Evolutionary conservation across 495 filamentous ascomycete species (phyloP), one percentile per base, ranked within the genome.

Genomic region (Penicillium alfredii): DNA sequence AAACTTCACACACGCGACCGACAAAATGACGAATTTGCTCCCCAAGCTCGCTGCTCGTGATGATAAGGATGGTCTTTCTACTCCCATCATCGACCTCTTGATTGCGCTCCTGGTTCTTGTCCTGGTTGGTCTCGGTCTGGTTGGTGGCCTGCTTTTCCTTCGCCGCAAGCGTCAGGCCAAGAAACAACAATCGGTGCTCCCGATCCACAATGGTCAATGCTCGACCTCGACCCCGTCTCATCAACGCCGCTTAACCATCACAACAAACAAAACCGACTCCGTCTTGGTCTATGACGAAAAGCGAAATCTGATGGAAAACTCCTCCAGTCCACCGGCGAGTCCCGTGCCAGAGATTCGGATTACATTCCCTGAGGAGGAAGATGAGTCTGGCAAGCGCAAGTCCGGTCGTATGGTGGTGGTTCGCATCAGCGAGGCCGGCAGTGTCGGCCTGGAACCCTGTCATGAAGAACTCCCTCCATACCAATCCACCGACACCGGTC

Each of bases 281-380:
- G 71, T 86, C 39, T 67, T 82, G 33, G 75, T 90, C 40, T 82
- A 82, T 53, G 79, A 82, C 47, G 83, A 87, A 58, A 76, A 85
- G 59, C 68, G 71, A 42, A 72, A 76, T 35, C 75, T 93, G 47
- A 77, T 92, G 42, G 72, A 78, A 27, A 81, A 81, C 58, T 83
- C 85, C 14, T 72, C 73, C 29, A 80, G 75, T 26, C 85, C 86
- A 10, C 86, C 88, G 17, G 61, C 80, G 29, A 88, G 85, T 38
- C 86, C 86, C n/a, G 77, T 97, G 8, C 92, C 92, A 8, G 87
- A 96, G 63, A 98, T 98, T 53, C 86, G 89, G 59, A 94, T 98
- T 55, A 98, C 92, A 0, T 96, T 98, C 68, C 92, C 92, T 9
- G 92, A 98, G 47, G 90, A 97, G 72, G 90, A 88, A 50, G 84